Base-by-base conservation (phyloP, 2,329 filamentous ascomycete species). In the Huntiella omanensis region DNA sequence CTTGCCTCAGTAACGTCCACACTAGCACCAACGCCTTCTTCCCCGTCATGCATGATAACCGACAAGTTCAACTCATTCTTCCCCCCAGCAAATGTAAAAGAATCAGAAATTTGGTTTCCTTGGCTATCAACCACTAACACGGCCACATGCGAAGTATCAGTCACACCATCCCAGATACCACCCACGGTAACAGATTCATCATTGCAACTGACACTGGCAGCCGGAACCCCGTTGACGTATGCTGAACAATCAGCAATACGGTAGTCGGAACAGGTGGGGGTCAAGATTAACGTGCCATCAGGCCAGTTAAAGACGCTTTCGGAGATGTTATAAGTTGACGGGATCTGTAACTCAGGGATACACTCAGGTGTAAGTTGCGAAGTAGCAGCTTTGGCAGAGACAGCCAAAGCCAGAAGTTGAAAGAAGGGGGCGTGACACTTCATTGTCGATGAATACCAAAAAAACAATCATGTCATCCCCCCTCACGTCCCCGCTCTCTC, bases 31-130 rank as follows among this genome's bases (percentile, higher is more conserved):
- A 16, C 12, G 8, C 39, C 43, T 4, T 34, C 15, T 13, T 19
- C 33, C 1, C 47, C 43, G n/a, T 49, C 43, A 15, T 39, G 3
- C 12, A 46, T 46, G 16, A 40, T 41, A 19, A 49, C 44, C 12
- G 40, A 8, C 8, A 49, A 40, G 8, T 22, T 16, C 35, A 49
- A 35, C 16, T 13, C 5, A 5, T 8, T n/a, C 5, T 44, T 43
- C 2, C 40, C 44, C 7, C 42, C 16, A n/a, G 45, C 48, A 40
- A 46, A 49, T 15, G 43, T 43, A 40, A 45, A 49, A 4, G 48
- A 36, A 19, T 41, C 46, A 17, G 39, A 43, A 16, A 49, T 37
- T 13, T 39, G 19, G 12, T 47, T 49, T 32, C 46, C 38, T 8
- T 40, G 15, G 10, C 13, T 6, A 33, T 49, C 48, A 3, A 16